phyloP scores from a whole-genome alignment of 2,329 filamentous ascomycete genomes.

The Venturia oleaginea region DNA sequence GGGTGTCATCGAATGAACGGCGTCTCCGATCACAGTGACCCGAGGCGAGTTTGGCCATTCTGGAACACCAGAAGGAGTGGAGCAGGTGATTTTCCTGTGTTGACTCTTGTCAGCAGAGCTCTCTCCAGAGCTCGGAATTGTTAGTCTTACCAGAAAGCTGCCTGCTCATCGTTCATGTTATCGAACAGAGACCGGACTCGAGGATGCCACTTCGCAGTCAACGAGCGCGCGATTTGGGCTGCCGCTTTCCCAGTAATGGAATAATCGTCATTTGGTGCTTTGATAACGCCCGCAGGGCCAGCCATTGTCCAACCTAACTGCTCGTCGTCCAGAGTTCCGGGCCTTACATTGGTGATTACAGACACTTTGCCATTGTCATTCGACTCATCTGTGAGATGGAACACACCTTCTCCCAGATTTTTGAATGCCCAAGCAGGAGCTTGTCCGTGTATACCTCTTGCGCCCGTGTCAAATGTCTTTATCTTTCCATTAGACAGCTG shows the following conservation, averaged over 20 bases:
- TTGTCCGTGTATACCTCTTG: slow-evolving; percentile 56
- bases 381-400: slow-evolving; percentile 42
- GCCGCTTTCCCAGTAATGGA: slow-evolving; percentile 47
- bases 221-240: slow-evolving; percentile 47
- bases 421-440: slow-evolving; percentile 54
- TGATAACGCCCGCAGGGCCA: slow-evolving; percentile 48
- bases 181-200: slow-evolving; percentile 49
- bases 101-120: not conserved
- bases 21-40: slow-evolving; percentile 51
- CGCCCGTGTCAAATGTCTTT: slow-evolving; percentile 55
- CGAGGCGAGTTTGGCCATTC: slow-evolving; percentile 50
- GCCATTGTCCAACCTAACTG: slow-evolving; percentile 57
- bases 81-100: slow-evolving; percentile 50
- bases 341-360: slow-evolving; percentile 55
- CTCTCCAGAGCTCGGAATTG: not conserved
- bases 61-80: slow-evolving; percentile 49
- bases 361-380: slow-evolving; percentile 40
- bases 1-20: slow-evolving; percentile 50
- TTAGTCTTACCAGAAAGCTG: slow-evolving; percentile 46
- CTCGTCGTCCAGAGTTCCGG: slow-evolving; percentile 47
- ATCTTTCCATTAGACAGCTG: slow-evolving; percentile 50
- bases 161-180: slow-evolving; percentile 46
- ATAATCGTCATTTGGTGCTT: slow-evolving; percentile 51
- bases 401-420: slow-evolving; percentile 55
- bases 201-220: slow-evolving; percentile 48